Base-by-base conservation (phyloP, 768 basidiomycete species). In the Termitomyces sp. region DNA sequence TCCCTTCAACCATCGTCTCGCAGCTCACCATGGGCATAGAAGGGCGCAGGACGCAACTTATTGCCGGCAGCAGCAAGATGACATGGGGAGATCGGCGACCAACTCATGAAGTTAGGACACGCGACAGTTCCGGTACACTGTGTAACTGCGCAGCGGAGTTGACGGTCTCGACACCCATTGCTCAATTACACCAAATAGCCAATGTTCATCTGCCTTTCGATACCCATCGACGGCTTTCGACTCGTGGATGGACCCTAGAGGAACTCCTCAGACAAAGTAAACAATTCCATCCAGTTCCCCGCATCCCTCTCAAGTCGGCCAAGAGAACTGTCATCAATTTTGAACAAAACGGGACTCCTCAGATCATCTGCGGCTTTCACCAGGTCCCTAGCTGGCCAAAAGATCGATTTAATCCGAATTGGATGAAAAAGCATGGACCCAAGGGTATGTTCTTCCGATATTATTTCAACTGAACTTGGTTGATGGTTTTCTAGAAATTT, bases 361-460 rank as follows among this genome's bases (percentile, higher is more conserved):
- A 89, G 45, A 79, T 93, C 25, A 77, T 94, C 17, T 72, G 80
- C 55, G 81, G 79, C 17, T 81, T 81, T 68, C 81, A 90, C 50
- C 68, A 77, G 48, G 76, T 79, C 40, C 58, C 70, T 0, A 60
- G 65, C 3, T 93, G 91, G 91, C 77, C 79, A 3, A 62, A 64
- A n/a, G 60, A 76, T 0, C 59, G 81, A 37, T 89, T 91, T 64
- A 76, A 70, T 23, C 58, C 82, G 1, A 80, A 84, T 11, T 82
- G 81, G 76, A 73, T 91, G 16, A 57, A 63, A n/a, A 59, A 67
- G 21, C 61, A 81, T 52, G 67, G 73, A 25, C 59, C 61, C 25
- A 32, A 59, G 35, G 61, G 66, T 73, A 60, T 39, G 66, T 59
- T 4, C 10, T 19, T 37, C 16, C 48, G 10, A 23, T 27, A 3